Evolutionary conservation across 768 basidiomycete species (phyloP), one percentile per base, ranked within the genome.

Genomic region (Collybiopsis luxurians): DNA sequence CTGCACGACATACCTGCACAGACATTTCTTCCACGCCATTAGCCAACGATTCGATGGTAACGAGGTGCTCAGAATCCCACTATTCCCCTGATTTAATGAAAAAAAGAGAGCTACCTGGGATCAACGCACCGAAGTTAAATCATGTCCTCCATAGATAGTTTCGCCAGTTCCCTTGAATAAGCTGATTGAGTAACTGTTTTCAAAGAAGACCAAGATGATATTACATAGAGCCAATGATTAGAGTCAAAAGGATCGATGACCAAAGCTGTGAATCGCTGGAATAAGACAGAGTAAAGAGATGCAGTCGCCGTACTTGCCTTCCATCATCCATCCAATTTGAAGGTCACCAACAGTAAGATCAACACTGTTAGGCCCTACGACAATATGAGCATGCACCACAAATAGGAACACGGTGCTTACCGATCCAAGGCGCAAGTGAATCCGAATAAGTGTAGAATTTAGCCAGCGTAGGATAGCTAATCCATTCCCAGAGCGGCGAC

Each of bases 281-380:
- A 9, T n/a, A 10, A 51, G 11, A 23, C 31, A 51, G 38, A 36
- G 42, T 26, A 26, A 7, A 42, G 26, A 5, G 10, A 48, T 23
- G 30, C 7, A 26, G 19, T 30, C 15, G 23, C 15, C 30, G 44
- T 40, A 58, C 68, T 46, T 57, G 72, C 83, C 69, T 73, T 87
- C 85, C 79, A 87, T 86, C 85, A 86, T 86, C 85, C 85, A 87
- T 10, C 86, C 85, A 46, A 85, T 79, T 58, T 84, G 84, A 53
- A 76, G 65, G 39, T 72, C 71, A 4, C 78, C 78, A 15, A 73
- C 64, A 21, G 69, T 75, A 1, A 70, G 73, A n/a, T 78, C 74
- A 7, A 78, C 78, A 57, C 68, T 71, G 58, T 77, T 73, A 7
- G 77, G 75, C 11, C 54, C 54, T 55, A 24, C 11, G 26, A 44